Evolutionary conservation across 495 filamentous ascomycete genomes (phyloP).

Genomic region (Pyrenula aspistea): DNA sequence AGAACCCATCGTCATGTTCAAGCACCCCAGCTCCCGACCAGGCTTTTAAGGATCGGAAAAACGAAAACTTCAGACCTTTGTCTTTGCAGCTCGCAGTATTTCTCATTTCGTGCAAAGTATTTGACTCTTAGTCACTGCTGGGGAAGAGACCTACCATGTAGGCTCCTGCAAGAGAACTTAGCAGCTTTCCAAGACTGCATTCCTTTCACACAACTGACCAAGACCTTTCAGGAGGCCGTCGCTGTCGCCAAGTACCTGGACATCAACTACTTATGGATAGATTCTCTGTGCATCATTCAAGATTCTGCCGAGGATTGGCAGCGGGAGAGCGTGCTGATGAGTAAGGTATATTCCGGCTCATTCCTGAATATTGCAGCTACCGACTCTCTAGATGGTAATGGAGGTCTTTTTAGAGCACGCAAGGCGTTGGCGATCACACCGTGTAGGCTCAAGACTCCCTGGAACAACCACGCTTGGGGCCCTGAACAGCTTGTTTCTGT

Average conservation of each 20-base stretch:
- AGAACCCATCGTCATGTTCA: not conserved
- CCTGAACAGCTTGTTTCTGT: not conserved
- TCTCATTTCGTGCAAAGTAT: not conserved
- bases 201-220: not conserved
- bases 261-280: conserved; percentile 13
- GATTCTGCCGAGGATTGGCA: conserved; percentile 12
- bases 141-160: not conserved
- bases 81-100: not conserved
- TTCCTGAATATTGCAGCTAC: conserved; percentile 20
- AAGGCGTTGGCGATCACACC: not conserved
- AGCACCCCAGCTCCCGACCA: not conserved
- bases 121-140: conserved; percentile 6
- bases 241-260: conserved; percentile 8
- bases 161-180: not conserved
- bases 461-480: not conserved
- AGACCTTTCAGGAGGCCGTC: conserved; percentile 16
- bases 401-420: not conserved
- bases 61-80: not conserved
- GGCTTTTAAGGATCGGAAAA: not conserved
- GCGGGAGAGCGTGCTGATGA: conserved; percentile 12
- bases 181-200: not conserved
- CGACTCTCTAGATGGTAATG: not conserved
- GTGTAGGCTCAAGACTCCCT: not conserved
- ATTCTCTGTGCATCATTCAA: conserved; percentile 16
- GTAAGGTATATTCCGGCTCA: conserved; percentile 23